Percentiles rank a stretch among this genome's conserved stretches.
These are phyloP conservation scores for Ogataea polymorpha DNA, from an alignment of 805 yeast genomes.

Conservation along the genomic window DNA sequence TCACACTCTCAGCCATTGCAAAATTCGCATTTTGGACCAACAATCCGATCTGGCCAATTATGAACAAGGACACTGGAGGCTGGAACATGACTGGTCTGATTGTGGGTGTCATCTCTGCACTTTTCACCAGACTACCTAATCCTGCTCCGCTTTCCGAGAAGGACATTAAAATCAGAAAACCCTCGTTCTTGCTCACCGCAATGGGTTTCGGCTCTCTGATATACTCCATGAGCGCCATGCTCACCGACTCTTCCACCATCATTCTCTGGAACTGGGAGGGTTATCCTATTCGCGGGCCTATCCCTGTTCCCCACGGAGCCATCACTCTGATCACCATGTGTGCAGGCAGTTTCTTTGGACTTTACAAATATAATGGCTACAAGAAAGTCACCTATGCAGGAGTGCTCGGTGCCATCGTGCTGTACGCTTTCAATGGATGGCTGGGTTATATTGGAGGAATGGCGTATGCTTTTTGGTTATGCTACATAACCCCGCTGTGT, in stretches of 20 bases:
- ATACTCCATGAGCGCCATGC: constrained; percentile 67
- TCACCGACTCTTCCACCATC: constrained; percentile 81
- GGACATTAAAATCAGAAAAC: constrained; percentile 20
- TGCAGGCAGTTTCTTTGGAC: constrained; percentile 51
- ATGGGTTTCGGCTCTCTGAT: constrained; percentile 75
- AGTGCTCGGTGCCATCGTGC: constrained; percentile 45
- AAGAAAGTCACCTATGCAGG: constrained; percentile 35
- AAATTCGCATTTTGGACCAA: constrained; percentile 78
- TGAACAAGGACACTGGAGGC: constrained; percentile 85
- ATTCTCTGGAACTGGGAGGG: constrained; percentile 98
- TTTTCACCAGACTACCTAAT: constrained; percentile 43
- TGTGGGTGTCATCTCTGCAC: constrained; percentile 60
- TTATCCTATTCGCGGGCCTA: constrained; percentile 80
- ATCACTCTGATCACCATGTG: constrained; percentile 58
- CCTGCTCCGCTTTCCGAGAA: not conserved
- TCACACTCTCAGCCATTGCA: constrained; percentile 66
- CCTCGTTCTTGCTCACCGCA: constrained; percentile 50
- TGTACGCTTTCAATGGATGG: constrained; percentile 63
- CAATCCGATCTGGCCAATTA: constrained; percentile 95
- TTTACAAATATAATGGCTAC: constrained; percentile 31
- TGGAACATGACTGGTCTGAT: constrained; percentile 67
- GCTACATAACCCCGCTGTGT: constrained; percentile 57
- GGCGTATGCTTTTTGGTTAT: constrained; percentile 55
- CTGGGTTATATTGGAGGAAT: constrained; percentile 72
- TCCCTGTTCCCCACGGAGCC: constrained; percentile 82